A percentile compares a stretch with the other conserved stretches of the same genome.
Conservation (phyloP, 1,284 basidiomycete species). For the Tilletia caries region DNA sequence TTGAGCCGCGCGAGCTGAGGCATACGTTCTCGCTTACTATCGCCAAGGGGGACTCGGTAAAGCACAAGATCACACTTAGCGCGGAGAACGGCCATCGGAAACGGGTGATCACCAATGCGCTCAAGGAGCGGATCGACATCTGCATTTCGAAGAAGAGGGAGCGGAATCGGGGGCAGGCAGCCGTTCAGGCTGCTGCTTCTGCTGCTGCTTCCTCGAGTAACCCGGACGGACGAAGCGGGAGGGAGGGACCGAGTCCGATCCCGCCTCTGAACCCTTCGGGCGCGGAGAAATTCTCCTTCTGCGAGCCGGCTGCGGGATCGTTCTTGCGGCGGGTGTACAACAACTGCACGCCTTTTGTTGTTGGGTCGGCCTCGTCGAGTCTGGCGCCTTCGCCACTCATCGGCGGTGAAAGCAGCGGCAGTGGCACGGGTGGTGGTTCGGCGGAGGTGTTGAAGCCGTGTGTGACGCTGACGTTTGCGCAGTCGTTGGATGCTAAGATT, state of each 20-base stretch:
- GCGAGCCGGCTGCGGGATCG: not conserved
- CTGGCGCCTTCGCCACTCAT: too few species aligned
- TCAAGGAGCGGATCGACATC: constrained; percentile 14
- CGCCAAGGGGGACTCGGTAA: not conserved
- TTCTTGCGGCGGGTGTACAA: constrained; percentile 11
- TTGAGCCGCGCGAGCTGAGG: constrained; percentile 44
- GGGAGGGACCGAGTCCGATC: not conserved
- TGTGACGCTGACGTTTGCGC: constrained; percentile 86
- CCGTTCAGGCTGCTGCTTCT: not conserved
- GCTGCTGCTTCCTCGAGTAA: not conserved
- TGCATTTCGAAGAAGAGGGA: constrained; percentile 5
- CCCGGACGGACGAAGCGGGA: not conserved
- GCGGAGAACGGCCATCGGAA: constrained; percentile 28
- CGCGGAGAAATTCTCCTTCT: not conserved
- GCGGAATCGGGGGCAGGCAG: not conserved
- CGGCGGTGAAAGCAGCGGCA: too few species aligned
- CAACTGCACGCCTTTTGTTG: constrained; percentile 3
- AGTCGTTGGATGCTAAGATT: constrained; percentile 89
- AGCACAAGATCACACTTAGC: constrained; percentile 38
- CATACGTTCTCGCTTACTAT: constrained; percentile 33
- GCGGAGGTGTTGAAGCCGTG: constrained; percentile 21
- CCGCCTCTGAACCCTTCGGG: not conserved
- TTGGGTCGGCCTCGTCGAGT: too few species aligned
- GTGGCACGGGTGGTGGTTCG: not conserved
- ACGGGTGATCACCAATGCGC: constrained; percentile 20